Evolutionary conservation across 2,329 filamentous ascomycete species (phyloP).

Genomic region (Fusarium sp.): DNA sequence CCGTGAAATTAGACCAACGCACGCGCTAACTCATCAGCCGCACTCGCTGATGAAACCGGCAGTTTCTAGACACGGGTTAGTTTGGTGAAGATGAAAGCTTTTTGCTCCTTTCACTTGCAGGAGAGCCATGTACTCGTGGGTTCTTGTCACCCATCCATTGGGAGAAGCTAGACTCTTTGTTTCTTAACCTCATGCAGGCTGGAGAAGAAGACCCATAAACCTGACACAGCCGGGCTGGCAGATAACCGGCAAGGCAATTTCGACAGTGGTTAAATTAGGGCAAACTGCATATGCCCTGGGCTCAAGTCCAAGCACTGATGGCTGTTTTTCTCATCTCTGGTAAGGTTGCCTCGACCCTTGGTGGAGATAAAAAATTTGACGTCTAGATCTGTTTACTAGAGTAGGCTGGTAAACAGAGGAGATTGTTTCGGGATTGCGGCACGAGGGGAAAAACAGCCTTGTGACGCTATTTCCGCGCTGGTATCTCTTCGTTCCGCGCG

Average conservation of each 20-base stretch:
- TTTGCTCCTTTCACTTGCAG: background rate
- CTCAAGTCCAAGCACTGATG: slow-evolving; percentile 12
- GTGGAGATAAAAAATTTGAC: background rate
- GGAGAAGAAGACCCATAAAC: slow-evolving; percentile 8
- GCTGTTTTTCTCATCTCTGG: background rate
- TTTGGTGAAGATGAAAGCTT: background rate
- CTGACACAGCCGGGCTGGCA: slow-evolving; percentile 18
- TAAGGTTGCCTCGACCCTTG: background rate
- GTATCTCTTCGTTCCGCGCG: background rate
- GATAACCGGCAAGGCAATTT: background rate
- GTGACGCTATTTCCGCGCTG: background rate
- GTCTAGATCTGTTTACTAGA: background rate
- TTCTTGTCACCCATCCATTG: background rate
- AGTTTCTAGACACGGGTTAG: background rate
- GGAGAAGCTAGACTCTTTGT: background rate
- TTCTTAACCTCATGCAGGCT: background rate
- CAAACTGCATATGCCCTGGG: background rate
- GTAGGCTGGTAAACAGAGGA: background rate
- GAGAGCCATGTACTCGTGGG: background rate
- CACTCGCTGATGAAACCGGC: slow-evolving; percentile 1
- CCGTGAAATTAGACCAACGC: slow-evolving; percentile 24
- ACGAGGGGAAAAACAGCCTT: background rate
- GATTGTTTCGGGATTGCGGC: background rate
- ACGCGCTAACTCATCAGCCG: background rate
- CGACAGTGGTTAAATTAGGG: background rate